phyloP scores from a whole-genome alignment of 2,329 filamentous ascomycete species.

The Rhynchosporium secalis region DNA sequence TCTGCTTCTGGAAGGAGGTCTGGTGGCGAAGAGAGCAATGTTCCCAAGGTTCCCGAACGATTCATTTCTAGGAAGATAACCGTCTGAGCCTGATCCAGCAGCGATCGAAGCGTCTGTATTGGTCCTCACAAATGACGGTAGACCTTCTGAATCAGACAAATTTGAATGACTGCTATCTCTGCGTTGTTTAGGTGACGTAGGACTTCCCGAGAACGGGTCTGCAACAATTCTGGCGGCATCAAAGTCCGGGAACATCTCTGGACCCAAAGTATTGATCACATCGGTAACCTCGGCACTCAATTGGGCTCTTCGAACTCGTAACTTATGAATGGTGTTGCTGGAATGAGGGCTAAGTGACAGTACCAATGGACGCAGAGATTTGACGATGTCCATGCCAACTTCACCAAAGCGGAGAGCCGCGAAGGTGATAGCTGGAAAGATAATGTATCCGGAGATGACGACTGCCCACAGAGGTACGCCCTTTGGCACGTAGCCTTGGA shows the following conservation, averaged over 20 bases:
- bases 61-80: constrained; percentile 74
- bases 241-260: constrained; percentile 97
- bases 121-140: constrained; percentile 36
- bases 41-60: constrained; percentile 87
- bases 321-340: constrained; percentile 77
- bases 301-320: constrained; percentile 70
- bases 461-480: constrained; percentile 80
- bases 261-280: constrained; percentile 91
- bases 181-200: constrained; percentile 38
- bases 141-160: constrained; percentile 32
- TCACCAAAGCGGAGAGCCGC: constrained; percentile 93
- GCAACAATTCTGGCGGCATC: constrained; percentile 71
- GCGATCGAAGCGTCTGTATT: constrained; percentile 34
- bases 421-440: constrained; percentile 88
- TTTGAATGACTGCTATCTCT: constrained; percentile 53
- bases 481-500: constrained; percentile 77
- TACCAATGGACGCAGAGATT: constrained; percentile 85
- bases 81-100: constrained; percentile 37
- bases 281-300: constrained; percentile 83
- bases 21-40: constrained; percentile 86
- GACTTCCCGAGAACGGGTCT: constrained; percentile 47
- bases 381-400: constrained; percentile 98
- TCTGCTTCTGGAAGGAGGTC: constrained; percentile 77
- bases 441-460: constrained; percentile 70
- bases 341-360: constrained; percentile 83